These are phyloP conservation scores for Puccinia polysora DNA, from an alignment of 1,284 basidiomycete genomes.

Conservation along the genomic window DNA sequence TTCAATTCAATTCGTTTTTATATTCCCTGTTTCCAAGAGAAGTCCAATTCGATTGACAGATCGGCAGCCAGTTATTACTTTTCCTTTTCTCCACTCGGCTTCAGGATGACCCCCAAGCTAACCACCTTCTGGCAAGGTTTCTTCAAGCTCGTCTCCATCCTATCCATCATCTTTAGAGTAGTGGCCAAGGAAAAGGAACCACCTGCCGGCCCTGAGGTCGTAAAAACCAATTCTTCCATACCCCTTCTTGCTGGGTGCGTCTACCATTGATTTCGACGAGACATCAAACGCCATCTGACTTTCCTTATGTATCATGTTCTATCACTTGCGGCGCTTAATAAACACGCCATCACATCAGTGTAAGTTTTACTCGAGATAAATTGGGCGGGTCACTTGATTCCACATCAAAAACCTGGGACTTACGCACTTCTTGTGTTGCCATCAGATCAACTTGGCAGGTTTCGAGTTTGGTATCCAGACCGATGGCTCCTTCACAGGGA, in stretches of 20 bases:
- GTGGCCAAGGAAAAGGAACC: background rate
- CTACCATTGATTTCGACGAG: background rate
- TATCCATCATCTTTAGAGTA: background rate
- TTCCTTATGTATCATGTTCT: background rate
- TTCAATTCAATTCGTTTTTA: too few relatives aligned
- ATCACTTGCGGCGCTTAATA: background rate
- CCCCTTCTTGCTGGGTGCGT: conserved; percentile 4
- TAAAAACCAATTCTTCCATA: background rate
- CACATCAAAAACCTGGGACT: background rate
- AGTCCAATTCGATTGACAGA: too few relatives aligned
- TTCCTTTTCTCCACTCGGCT: too few relatives aligned
- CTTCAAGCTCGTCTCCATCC: background rate
- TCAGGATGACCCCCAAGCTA: background rate
- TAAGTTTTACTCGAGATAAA: background rate
- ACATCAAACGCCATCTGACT: background rate
- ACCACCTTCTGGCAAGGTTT: conserved; percentile 16
- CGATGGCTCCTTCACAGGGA: background rate
- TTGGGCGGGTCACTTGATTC: background rate
- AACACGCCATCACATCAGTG: background rate
- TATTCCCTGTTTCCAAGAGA: too few relatives aligned
- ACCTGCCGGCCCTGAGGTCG: background rate
- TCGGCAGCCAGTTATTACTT: too few relatives aligned
- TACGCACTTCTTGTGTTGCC: background rate
- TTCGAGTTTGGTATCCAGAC: conserved; percentile 18
- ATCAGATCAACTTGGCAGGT: conserved; percentile 32